Conservation (phyloP, 148 eudicot genomes). For the Rhododendron griersonianum region DNA sequence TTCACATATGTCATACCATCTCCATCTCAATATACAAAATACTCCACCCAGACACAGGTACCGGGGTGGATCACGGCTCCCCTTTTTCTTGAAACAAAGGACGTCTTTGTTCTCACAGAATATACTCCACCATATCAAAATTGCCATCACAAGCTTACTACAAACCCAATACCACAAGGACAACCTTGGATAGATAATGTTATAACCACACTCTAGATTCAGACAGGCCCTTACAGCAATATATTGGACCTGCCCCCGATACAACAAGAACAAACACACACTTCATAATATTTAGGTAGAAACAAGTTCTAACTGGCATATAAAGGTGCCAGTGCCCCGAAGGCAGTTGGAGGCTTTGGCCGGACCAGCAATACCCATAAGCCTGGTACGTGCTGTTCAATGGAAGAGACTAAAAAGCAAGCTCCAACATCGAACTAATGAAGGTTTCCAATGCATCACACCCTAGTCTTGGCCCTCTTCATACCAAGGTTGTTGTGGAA, state of each 20-base stretch:
- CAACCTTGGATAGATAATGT: not conserved
- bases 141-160: slow-evolving; percentile 20
- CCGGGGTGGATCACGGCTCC: not conserved
- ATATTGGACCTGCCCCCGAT: slow-evolving; percentile 18
- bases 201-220: slow-evolving; percentile 14
- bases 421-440: slow-evolving; percentile 23
- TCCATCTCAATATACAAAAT: not conserved
- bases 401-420: slow-evolving; percentile 19
- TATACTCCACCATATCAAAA: slow-evolving; percentile 12
- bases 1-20: not conserved
- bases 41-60: not conserved
- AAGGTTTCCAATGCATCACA: slow-evolving; percentile 20
- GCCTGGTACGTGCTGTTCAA: slow-evolving; percentile 3
- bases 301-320: slow-evolving; percentile 30
- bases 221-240: slow-evolving; percentile 8
- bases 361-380: slow-evolving; percentile 19
- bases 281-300: slow-evolving; percentile 28
- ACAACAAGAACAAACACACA: slow-evolving; percentile 15
- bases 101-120: slow-evolving; percentile 3
- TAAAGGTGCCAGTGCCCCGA: slow-evolving; percentile 33
- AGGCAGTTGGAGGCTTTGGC: slow-evolving; percentile 33
- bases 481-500: slow-evolving; percentile 86
- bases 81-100: slow-evolving; percentile 1
- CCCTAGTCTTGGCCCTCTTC: slow-evolving; percentile 97
- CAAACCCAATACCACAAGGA: slow-evolving; percentile 12